These are phyloP conservation scores for Diaporthe longicolla DNA, from an alignment of 2,329 filamentous ascomycete species.

Conservation along the genomic window DNA sequence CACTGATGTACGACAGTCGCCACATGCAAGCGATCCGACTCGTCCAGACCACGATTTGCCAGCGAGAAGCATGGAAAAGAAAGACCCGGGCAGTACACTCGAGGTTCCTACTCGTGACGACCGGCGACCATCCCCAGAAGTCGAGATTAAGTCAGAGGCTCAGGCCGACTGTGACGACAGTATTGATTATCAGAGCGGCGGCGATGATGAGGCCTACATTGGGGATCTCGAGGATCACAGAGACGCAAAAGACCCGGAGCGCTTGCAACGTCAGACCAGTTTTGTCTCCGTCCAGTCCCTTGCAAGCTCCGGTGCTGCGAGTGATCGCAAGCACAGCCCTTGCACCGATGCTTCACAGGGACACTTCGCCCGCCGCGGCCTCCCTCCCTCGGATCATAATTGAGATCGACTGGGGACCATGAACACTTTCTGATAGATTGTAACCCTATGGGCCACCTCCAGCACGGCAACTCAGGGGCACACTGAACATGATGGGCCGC, in stretches of 20 bases:
- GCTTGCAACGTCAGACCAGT: neutral
- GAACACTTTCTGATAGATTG: too few species aligned
- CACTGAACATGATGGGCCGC: too few species aligned
- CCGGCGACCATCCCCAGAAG: neutral
- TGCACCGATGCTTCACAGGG: neutral
- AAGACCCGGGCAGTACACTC: neutral
- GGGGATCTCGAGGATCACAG: neutral
- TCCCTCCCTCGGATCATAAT: neutral
- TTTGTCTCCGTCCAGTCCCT: conserved; percentile 3
- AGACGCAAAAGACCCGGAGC: too few species aligned
- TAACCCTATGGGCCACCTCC: neutral
- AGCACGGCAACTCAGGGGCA: too few species aligned
- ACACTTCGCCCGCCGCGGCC: neutral
- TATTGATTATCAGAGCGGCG: neutral
- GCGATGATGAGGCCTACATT: neutral
- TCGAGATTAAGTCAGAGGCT: neutral
- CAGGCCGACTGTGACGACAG: neutral
- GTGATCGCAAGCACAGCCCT: neutral
- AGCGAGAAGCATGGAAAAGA: neutral
- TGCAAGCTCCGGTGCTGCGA: neutral
- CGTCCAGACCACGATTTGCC: too few species aligned
- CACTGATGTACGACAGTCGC: neutral
- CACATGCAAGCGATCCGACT: neutral
- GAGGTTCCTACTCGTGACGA: neutral
- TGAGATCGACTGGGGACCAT: neutral